Evolutionary conservation across 495 filamentous ascomycete species (phyloP).

Genomic region (Penicillium argentinense): DNA sequence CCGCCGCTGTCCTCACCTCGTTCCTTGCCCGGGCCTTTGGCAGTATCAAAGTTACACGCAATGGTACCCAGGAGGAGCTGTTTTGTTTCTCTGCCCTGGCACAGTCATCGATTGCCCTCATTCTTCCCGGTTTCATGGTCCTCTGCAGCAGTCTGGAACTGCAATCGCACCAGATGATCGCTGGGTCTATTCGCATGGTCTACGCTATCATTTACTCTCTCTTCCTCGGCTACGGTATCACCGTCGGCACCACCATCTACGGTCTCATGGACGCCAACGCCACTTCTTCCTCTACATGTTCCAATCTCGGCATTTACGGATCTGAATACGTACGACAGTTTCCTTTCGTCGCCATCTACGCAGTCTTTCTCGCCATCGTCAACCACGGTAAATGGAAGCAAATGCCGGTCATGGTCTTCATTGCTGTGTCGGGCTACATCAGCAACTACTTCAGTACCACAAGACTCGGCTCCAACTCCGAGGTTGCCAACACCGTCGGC

Average conservation of each 20-base stretch:
- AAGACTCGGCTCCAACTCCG: conserved; percentile 70
- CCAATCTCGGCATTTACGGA: conserved; percentile 49
- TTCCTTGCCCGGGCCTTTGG: conserved; percentile 86
- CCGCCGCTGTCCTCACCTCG: conserved; percentile 78
- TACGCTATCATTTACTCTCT: conserved; percentile 94
- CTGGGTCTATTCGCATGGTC: conserved; percentile 91
- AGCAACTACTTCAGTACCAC: conserved; percentile 79
- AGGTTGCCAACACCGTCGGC: conserved; percentile 82
- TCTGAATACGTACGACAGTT: conserved; percentile 51
- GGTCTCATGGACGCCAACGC: conserved; percentile 77
- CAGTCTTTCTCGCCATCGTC: conserved; percentile 76
- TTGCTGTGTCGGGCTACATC: conserved; percentile 77
- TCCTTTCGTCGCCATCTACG: conserved; percentile 69
- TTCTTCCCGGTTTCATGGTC: conserved; percentile 86
- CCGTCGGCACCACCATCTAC: conserved; percentile 87
- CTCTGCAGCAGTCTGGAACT: conserved; percentile 83
- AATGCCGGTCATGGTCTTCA: conserved; percentile 79
- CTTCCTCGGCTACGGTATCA: conserved; percentile 93
- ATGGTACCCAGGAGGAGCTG: conserved; percentile 54
- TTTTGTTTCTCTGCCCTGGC: conserved; percentile 94
- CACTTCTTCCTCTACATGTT: conserved; percentile 67
- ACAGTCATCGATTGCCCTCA: conserved; percentile 87
- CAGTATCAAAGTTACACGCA: conserved; percentile 52
- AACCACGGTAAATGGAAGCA: conserved; percentile 93
- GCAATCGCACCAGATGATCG: conserved; percentile 82